Conservation (phyloP, 176 grass and related monocot genomes). For the Hyparrhenia diplandra region DNA sequence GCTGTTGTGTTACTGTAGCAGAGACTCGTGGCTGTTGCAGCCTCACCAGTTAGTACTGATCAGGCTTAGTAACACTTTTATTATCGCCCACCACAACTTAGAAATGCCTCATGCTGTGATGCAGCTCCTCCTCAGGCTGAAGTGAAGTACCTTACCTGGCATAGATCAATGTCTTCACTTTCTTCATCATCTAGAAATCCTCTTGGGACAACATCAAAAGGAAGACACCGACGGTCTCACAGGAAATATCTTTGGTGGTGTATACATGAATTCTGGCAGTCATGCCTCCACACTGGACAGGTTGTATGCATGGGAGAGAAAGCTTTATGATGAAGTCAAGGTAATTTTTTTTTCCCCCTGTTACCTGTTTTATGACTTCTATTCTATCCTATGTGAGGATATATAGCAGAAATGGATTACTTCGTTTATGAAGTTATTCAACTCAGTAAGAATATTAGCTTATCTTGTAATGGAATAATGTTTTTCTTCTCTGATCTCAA, state of each 20-base stretch:
- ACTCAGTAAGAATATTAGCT: slow-evolving; percentile 9
- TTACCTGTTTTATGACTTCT: slow-evolving; percentile 16
- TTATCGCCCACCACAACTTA: slow-evolving; percentile 5
- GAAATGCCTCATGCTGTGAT: slow-evolving; percentile 34
- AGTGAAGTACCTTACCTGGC: slow-evolving; percentile 74
- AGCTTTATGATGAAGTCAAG: slow-evolving; percentile 99
- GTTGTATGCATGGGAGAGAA: slow-evolving; percentile 96
- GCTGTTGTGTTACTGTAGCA: background rate
- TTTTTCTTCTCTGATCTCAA: background rate
- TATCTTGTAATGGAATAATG: background rate
- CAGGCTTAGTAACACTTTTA: background rate
- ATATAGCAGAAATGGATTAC: background rate
- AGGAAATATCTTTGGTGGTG: slow-evolving; percentile 56
- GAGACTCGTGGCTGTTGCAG: background rate
- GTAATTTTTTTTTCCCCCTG: slow-evolving; percentile 35
- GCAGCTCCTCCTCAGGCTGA: slow-evolving; percentile 71
- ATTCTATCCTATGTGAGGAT: slow-evolving; percentile 11
- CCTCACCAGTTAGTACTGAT: background rate
- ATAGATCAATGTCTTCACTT: slow-evolving; percentile 83
- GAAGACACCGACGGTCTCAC: slow-evolving; percentile 56
- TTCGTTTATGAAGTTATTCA: background rate
- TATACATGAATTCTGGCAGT: slow-evolving; percentile 97
- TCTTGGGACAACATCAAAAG: slow-evolving; percentile 48
- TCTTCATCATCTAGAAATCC: slow-evolving; percentile 88
- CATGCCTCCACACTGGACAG: slow-evolving; percentile 90